These are phyloP conservation scores for Dioscorea zingiberensis DNA, from an alignment of 106 monocot species.

Conservation along the genomic window DNA sequence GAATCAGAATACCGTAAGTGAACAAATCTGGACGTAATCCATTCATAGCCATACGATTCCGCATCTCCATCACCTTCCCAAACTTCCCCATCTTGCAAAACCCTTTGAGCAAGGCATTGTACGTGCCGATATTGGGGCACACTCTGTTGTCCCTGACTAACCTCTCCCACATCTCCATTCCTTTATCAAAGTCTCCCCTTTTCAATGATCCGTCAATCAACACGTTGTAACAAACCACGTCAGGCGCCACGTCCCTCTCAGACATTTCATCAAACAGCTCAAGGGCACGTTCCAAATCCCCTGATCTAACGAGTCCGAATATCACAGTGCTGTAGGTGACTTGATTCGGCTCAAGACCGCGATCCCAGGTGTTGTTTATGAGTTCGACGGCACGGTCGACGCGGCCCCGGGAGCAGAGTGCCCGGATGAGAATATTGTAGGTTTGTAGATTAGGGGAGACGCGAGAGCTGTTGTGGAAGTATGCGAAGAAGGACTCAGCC, in stretches of 20 bases:
- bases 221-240: slow-evolving; percentile 78
- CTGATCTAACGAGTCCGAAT: slow-evolving; percentile 15
- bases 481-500: slow-evolving; percentile 67
- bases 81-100: slow-evolving; percentile 66
- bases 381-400: slow-evolving; percentile 28
- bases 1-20: slow-evolving; percentile 67
- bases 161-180: slow-evolving; percentile 50
- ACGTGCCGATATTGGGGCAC: slow-evolving; percentile 57
- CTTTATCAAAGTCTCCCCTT: slow-evolving; percentile 46
- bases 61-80: slow-evolving; percentile 36
- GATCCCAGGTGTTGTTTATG: slow-evolving; percentile 7
- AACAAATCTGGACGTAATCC: slow-evolving; percentile 48
- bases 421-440: slow-evolving; percentile 77
- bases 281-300: slow-evolving; percentile 27
- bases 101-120: slow-evolving; percentile 73
- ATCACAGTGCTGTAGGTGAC: slow-evolving; percentile 53
- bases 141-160: slow-evolving; percentile 40
- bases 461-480: slow-evolving; percentile 22
- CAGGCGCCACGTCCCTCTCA: slow-evolving; percentile 30
- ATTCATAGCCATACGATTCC: slow-evolving; percentile 50
- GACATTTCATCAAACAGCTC: slow-evolving; percentile 86
- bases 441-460: slow-evolving; percentile 64
- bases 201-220: slow-evolving; percentile 77
- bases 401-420: slow-evolving; percentile 33
- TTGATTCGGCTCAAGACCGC: slow-evolving; percentile 32